Base-by-base conservation (phyloP, 2,329 filamentous ascomycete species). In the Knufia fluminis region DNA sequence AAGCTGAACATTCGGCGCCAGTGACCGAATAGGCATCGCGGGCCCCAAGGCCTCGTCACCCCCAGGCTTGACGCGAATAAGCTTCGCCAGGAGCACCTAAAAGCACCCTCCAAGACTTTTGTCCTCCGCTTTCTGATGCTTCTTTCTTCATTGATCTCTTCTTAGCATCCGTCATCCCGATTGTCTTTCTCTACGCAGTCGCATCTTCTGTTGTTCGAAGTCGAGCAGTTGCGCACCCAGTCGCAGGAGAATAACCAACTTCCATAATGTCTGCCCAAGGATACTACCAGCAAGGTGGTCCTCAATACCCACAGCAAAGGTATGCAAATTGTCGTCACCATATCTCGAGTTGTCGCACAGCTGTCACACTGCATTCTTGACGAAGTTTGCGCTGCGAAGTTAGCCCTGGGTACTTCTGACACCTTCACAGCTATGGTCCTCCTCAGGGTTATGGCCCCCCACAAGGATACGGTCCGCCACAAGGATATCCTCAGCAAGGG, bases 291-390 rank as follows among this genome's bases (percentile, higher is more conserved):
- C 36, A 57, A 35, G 49, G 51, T 38, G 52, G 53, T 20, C 56
- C 54, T 47, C 57, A 59, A 50, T 55, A 58, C 42, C 57, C 57
- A 40, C 54, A 53, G 17, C 53, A 57, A 51, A 49, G 40, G 56
- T 59, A 47, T 50, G 54, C 36, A 17, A 40, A 12, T 26, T 23
- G 46, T 41, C 26, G 14, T 19, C 7, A 4, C 4, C 33, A 32
- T 12, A 23, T 20, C 8, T 10, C 2, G 14, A 8, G 28, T 24
- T 7, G n/a, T n/a, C 12, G n/a, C 19, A 31, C 44, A 32, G 28
- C 38, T 6, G 8, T 22, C 38, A 17, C 17, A 12, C 8, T 17
- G 10, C 7, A 4, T 19, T 22, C 9, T 22, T 6, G 3, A 8
- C 19, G 17, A 9, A 12, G 9, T 12, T n/a, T 41, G 16, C 19